Conservation (phyloP, 1,284 basidiomycete species). For the Pisolithus thermaeus region DNA sequence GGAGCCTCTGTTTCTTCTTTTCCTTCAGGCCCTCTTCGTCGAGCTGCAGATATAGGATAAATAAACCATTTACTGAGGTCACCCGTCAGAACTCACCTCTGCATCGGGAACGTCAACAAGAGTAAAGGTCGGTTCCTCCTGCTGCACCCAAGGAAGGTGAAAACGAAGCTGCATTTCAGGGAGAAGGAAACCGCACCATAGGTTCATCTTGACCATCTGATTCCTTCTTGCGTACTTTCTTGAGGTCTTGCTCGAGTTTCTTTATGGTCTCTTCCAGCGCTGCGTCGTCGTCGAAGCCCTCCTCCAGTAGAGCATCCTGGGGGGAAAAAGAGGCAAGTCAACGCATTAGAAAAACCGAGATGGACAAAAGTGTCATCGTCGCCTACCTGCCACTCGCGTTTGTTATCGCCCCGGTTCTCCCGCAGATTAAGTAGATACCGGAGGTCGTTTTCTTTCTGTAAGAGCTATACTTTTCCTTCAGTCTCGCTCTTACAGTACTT, state of each 20-base stretch:
- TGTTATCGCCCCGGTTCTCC: constrained; percentile 64
- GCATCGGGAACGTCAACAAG: constrained; percentile 88
- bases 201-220: constrained; percentile 55
- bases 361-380: background rate
- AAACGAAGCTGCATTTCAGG: background rate
- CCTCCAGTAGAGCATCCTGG: constrained; percentile 54
- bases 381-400: constrained; percentile 68
- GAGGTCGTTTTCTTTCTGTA: constrained; percentile 81
- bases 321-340: background rate
- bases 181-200: constrained; percentile 32
- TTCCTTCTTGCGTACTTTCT: constrained; percentile 71
- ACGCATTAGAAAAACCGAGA: background rate
- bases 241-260: constrained; percentile 66
- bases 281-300: constrained; percentile 74
- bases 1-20: constrained; percentile 87
- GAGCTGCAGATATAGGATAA: constrained; percentile 41
- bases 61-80: background rate
- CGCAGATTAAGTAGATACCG: constrained; percentile 65
- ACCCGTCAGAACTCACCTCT: constrained; percentile 45
- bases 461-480: constrained; percentile 38
- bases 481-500: background rate
- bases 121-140: constrained; percentile 86
- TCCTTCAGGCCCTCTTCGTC: constrained; percentile 93
- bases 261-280: constrained; percentile 70
- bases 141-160: constrained; percentile 8